phyloP scores from a whole-genome alignment of 2,329 filamentous ascomycete species.

The Aspergillus intermedius region DNA sequence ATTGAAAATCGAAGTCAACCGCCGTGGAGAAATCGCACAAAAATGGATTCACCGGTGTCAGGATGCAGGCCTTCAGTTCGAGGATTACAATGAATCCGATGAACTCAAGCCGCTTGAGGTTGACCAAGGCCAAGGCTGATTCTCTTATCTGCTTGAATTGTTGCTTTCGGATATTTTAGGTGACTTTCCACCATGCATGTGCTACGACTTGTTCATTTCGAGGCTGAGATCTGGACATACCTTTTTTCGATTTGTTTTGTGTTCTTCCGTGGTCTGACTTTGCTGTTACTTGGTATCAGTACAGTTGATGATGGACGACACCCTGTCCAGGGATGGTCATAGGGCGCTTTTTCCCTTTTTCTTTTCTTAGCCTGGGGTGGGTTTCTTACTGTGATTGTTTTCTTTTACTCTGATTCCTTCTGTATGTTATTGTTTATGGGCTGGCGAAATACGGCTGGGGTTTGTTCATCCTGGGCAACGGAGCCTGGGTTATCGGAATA shows the following conservation, averaged over 20 bases:
- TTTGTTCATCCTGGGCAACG: conserved; percentile 19
- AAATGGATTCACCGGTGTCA: conserved; percentile 44
- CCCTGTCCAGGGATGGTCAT: background rate
- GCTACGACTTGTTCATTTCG: conserved; percentile 21
- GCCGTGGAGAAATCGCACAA: conserved; percentile 64
- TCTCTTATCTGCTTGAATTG: conserved; percentile 3
- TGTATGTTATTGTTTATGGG: conserved; percentile 21
- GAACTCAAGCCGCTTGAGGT: conserved; percentile 33
- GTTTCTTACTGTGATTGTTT: conserved; percentile 13
- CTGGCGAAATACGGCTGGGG: conserved; percentile 26
- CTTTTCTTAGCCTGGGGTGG: conserved; percentile 8
- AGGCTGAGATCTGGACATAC: conserved; percentile 21
- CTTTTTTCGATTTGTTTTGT: conserved; percentile 8
- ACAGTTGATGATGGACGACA: conserved; percentile 1
- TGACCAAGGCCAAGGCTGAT: conserved; percentile 22
- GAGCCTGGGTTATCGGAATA: conserved; percentile 20
- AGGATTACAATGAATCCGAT: conserved; percentile 42
- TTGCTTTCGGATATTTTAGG: background rate
- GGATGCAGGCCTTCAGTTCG: conserved; percentile 43
- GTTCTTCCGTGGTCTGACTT: conserved; percentile 8
- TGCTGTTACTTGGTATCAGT: conserved; percentile 1
- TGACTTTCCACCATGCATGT: conserved; percentile 11
- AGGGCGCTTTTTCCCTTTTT: conserved; percentile 1
- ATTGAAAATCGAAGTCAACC: conserved; percentile 84
- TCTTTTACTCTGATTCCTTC: conserved; percentile 12